Conservation (phyloP, 345 rosid genomes). For the Eucalyptus decipiens region DNA sequence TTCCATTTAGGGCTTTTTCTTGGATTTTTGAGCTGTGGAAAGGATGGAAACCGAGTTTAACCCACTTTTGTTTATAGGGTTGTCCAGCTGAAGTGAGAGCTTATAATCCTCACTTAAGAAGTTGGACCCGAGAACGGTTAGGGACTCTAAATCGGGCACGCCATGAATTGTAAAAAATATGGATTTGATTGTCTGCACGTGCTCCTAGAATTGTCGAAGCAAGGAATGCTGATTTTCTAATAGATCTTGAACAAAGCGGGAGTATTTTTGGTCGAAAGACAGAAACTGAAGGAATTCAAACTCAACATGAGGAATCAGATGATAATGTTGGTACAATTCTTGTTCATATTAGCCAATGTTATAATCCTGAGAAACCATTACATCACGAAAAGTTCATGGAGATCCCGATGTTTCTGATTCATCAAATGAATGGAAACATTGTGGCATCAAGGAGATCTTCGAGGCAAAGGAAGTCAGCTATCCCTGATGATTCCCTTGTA, state of each 20-base stretch:
- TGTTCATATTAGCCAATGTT: background rate
- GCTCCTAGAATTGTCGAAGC: background rate
- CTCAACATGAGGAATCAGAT: background rate
- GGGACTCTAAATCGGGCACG: background rate
- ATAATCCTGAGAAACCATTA: background rate
- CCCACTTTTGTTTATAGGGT: background rate
- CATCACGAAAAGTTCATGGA: background rate
- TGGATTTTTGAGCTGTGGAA: background rate
- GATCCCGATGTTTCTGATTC: background rate
- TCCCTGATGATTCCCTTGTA: background rate
- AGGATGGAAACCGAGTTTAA: background rate
- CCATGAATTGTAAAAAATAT: background rate
- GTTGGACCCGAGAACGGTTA: background rate
- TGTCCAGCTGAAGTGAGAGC: background rate
- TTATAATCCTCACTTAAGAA: background rate
- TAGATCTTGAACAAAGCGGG: background rate
- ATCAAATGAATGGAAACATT: background rate
- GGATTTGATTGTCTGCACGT: background rate
- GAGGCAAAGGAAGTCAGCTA: background rate
- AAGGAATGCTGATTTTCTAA: background rate
- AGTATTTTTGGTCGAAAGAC: background rate
- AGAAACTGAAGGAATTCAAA: background rate
- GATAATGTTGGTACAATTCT: background rate
- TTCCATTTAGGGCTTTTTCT: background rate
- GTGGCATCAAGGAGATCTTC: background rate